phyloP scores from a whole-genome alignment of 225 moss, liverwort and hornwort species.

The Straminergon stramineum region DNA sequence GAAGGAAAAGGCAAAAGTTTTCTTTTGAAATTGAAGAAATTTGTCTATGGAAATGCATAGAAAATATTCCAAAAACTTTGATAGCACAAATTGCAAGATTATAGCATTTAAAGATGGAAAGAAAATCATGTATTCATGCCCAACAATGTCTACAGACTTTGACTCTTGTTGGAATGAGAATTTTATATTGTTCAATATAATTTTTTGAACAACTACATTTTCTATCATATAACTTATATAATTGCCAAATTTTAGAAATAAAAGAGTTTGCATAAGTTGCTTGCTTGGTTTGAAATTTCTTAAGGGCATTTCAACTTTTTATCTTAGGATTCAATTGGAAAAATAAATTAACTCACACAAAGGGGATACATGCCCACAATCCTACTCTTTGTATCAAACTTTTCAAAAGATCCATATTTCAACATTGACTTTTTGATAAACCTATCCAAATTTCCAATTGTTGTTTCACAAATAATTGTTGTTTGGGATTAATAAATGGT shows the following conservation, averaged over 20 bases:
- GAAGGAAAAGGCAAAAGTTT: background rate
- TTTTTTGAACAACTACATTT: background rate
- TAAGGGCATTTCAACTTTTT: background rate
- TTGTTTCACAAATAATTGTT: background rate
- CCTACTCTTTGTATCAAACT: background rate
- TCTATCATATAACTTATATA: background rate
- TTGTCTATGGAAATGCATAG: background rate
- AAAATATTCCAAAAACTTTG: background rate
- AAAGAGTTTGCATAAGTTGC: background rate
- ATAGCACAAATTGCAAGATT: accelerated
- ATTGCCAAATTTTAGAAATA: background rate
- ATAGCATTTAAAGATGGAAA: background rate
- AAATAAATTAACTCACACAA: background rate
- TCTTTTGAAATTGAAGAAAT: background rate
- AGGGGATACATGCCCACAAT: accelerated
- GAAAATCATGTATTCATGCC: background rate
- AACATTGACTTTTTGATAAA: accelerated
- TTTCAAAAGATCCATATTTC: background rate
- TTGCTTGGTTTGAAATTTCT: background rate
- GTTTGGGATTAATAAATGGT: background rate
- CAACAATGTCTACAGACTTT: background rate
- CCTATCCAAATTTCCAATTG: background rate
- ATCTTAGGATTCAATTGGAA: background rate
- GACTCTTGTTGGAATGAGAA: background rate
- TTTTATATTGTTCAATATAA: background rate